phyloP scores from a whole-genome alignment of 176 grass and related monocot species.

The Lolium perenne region DNA sequence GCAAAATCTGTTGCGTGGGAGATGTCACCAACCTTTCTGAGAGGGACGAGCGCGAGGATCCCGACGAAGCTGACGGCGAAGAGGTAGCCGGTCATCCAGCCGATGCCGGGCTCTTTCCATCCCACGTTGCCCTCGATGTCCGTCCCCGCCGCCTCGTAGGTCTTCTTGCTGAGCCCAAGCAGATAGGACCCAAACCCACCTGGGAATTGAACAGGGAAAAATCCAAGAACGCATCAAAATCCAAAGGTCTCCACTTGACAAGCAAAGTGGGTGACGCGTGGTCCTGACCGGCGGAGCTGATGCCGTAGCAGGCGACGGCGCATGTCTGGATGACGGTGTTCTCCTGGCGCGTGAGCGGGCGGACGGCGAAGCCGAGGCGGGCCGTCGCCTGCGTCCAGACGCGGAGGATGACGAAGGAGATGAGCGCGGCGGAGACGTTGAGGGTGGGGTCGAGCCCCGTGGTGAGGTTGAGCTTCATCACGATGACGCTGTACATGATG shows the following conservation, averaged over 20 bases:
- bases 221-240: conserved; percentile 2
- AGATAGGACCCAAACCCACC: conserved; percentile 93
- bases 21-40: conserved; percentile 69
- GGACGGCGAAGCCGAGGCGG: conserved; percentile 53
- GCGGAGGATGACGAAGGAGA: conserved; percentile 86
- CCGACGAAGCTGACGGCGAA: conserved; percentile 79
- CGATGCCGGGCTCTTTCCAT: conserved; percentile 88
- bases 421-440: conserved; percentile 93
- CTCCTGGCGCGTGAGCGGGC: conserved; percentile 91
- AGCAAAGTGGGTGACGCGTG: neutral
- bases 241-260: neutral
- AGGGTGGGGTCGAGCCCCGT: conserved; percentile 90
- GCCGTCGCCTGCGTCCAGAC: conserved; percentile 70
- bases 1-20: neutral
- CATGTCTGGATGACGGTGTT: conserved; percentile 97
- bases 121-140: conserved; percentile 73
- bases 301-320: conserved; percentile 92
- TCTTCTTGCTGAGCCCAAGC: conserved; percentile 78
- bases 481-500: conserved; percentile 85
- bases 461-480: conserved; percentile 90
- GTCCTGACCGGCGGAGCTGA: conserved; percentile 56
- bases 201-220: conserved; percentile 8
- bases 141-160: conserved; percentile 77
- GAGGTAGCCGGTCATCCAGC: conserved; percentile 93
- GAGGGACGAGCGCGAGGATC: conserved; percentile 75